Evolutionary conservation across 2,329 filamentous ascomycete genomes (phyloP).

Genomic region (Aspergillus hiratsukae): DNA sequence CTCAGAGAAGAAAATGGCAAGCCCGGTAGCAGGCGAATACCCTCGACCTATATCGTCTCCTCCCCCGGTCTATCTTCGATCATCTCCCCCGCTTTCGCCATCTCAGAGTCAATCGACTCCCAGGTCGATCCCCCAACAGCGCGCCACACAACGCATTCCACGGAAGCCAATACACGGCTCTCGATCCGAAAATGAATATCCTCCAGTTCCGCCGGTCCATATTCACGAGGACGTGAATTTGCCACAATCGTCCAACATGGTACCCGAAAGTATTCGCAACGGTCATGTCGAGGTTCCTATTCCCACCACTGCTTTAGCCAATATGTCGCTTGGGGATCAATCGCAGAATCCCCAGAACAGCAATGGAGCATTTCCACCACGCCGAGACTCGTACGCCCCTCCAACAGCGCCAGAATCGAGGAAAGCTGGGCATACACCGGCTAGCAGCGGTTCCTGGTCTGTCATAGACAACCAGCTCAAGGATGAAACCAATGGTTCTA

Average conservation of each 20-base stretch:
- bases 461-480: slow-evolving; percentile 24
- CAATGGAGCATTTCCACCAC: slow-evolving; percentile 19
- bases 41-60: slow-evolving; percentile 36
- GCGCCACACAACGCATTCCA: slow-evolving; percentile 16
- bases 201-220: slow-evolving; percentile 31
- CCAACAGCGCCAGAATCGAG: slow-evolving; percentile 9
- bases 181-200: slow-evolving; percentile 24
- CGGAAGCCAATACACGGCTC: slow-evolving; percentile 24
- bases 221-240: slow-evolving; percentile 25
- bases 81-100: slow-evolving; percentile 29
- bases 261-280: slow-evolving; percentile 24
- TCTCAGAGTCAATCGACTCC: slow-evolving; percentile 5
- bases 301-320: slow-evolving; percentile 21
- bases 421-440: slow-evolving; percentile 27
- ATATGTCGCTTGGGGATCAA: slow-evolving; percentile 23
- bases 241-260: slow-evolving; percentile 24
- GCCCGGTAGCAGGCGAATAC: slow-evolving; percentile 18
- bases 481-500: slow-evolving; percentile 15
- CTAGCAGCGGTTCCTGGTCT: slow-evolving; percentile 35
- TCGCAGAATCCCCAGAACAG: slow-evolving; percentile 14
- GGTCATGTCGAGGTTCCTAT: slow-evolving; percentile 19
- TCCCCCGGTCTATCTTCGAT: slow-evolving; percentile 41
- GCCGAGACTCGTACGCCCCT: slow-evolving; percentile 21
- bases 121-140: slow-evolving; percentile 17
- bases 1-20: slow-evolving; percentile 21